These are phyloP conservation scores for Blastomyces emzantsi DNA, from an alignment of 2,329 filamentous ascomycete species.

Conservation along the genomic window DNA sequence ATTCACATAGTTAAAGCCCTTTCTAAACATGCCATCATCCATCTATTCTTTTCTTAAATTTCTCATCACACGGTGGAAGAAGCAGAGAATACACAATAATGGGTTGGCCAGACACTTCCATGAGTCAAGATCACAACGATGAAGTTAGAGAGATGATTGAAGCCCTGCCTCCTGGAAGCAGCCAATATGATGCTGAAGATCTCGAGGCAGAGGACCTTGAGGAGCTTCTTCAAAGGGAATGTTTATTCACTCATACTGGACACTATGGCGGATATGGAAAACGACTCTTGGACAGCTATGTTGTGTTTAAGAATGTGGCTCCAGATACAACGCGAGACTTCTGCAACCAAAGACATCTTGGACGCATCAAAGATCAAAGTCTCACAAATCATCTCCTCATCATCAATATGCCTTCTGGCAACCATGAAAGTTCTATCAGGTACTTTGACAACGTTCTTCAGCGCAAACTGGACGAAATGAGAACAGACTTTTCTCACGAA, in stretches of 20 bases:
- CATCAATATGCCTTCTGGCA: slow-evolving; percentile 4
- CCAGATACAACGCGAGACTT: slow-evolving; percentile 3
- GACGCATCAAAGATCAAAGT: slow-evolving; percentile 3
- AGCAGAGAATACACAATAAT: neutral
- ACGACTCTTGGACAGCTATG: neutral
- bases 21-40: neutral
- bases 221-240: slow-evolving; percentile 3
- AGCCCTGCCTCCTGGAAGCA: slow-evolving; percentile 4
- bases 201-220: slow-evolving; percentile 5
- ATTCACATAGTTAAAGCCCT: neutral
- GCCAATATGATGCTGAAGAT: slow-evolving; percentile 6
- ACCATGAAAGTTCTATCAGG: neutral
- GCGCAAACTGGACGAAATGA: slow-evolving; percentile 4
- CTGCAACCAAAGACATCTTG: neutral
- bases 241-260: neutral
- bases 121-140: neutral
- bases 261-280: neutral
- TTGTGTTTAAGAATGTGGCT: slow-evolving; percentile 5
- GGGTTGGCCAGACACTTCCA: neutral
- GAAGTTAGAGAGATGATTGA: slow-evolving; percentile 3
- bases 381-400: slow-evolving; percentile 1
- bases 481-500: neutral
- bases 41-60: neutral
- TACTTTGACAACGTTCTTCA: neutral
- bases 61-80: neutral